Evolutionary conservation across 2,329 filamentous ascomycete species (phyloP), one percentile per base, ranked within the genome.

Genomic region (Onygena corvina): DNA sequence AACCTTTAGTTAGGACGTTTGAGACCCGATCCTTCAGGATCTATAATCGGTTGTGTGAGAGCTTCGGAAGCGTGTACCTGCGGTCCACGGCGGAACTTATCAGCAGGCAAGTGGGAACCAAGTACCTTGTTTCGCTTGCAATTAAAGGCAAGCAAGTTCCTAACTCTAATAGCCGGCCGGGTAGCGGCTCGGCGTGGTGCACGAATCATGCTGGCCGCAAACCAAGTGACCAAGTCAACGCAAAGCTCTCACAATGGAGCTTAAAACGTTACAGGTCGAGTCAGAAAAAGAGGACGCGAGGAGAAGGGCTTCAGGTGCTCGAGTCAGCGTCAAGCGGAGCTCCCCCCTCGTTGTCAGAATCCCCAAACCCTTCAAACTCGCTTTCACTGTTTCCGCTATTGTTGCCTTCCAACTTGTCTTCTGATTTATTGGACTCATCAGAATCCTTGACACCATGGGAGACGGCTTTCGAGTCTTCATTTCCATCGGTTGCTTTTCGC

Each of bases 401-500:
- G 16, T 63, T 59, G 16, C 65, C 64, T 46, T 66, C 66, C 33
- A 64, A 59, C 7, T 66, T 63, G 3, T 69, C 65, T 4, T 66
- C 64, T 16, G 5, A 3, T n/a, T 14, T 16, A 14, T 64, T 62
- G 4, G 53, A 53, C 1, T 51, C 54, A 25, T 55, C 58, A 33
- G 62, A 54, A 21, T 54, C 50, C 34, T 56, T 59, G 25, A 67
- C 63, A 29, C 55, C 61, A 6, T n/a, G n/a, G n/a, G n/a, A n/a
- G n/a, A n/a, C n/a, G n/a, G n/a, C n/a, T n/a, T n/a, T n/a, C n/a
- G n/a, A n/a, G n/a, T n/a, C n/a, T n/a, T 62, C 63, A 23, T 57
- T 61, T 5, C 60, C 64, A 20, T 80, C 77, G 14, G 80, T 77
- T 58, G 81, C 81, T 59, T 90, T 84, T 69, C 93, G 86, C 67